Base-by-base conservation (phyloP, 1,139 yeast genomes). In the Yamadazyma diddensiae region DNA sequence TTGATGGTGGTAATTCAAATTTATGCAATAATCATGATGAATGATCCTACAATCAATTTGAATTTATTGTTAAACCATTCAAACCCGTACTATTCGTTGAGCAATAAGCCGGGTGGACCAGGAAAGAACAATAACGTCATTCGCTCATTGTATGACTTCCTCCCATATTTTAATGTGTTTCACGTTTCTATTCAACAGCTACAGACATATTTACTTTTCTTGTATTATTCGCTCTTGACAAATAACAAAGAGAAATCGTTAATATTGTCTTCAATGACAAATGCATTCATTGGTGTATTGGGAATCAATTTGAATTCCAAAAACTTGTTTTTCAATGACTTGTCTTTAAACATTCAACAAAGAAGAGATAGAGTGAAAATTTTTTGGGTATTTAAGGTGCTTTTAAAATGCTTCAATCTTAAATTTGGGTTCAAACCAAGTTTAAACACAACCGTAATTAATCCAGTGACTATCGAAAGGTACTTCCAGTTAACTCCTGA, bases 311-410 rank as follows among this genome's bases (percentile, higher is more conserved):
- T 70, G 35, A 70, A 70, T 42, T 59, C 68, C 22, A 68, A 69
- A 28, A 67, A 67, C 38, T 50, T 71, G 17, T 68, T 69, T 39
- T 70, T 69, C 50, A 68, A 69, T 41, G 75, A 70, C 47, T 59
- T 68, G 35, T 55, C 70, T 6, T 55, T 68, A 26, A 48, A 50
- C 15, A 42, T 61, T 24, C 59, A 57, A 30, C 66, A 70, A 44
- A 54, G 61, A 41, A 56, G 76, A 35, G 73, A 73, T 39, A 58
- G 84, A 46, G 73, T 78, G 13, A 78, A 77, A 47, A 59, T 77
- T 14, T 79, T 73, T 43, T 78, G 85, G 85, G 74, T 72, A 15
- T 76, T 71, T 47, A 72, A 72, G 39, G 73, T 76, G 3, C 56
- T 78, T 21, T 57, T 71, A 24, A 70, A 73, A 45, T 65, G 78